phyloP scores from a whole-genome alignment of 2,329 filamentous ascomycete species.

The Pyrenochaeta sp. region DNA sequence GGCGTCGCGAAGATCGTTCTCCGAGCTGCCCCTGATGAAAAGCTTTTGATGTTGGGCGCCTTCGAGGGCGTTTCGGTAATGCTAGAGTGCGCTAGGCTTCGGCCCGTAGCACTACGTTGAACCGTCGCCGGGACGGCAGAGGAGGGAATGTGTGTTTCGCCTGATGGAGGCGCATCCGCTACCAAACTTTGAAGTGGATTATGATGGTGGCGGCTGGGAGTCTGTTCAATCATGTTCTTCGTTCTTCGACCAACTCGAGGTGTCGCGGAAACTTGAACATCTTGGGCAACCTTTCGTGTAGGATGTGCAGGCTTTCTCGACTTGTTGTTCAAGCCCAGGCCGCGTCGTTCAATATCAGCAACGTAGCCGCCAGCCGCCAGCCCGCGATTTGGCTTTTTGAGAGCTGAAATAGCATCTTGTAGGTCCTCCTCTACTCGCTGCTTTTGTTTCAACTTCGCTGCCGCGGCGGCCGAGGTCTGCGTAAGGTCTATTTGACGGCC shows the following conservation, averaged over 20 bases:
- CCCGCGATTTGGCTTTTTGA: constrained; percentile 78
- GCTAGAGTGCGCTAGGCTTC: constrained; percentile 32
- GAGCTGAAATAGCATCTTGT: constrained; percentile 73
- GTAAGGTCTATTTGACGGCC: constrained; percentile 63
- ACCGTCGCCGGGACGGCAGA: constrained; percentile 45
- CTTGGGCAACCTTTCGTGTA: constrained; percentile 38
- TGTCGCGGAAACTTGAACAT: constrained; percentile 53
- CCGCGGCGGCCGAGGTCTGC: constrained; percentile 60
- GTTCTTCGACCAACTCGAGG: constrained; percentile 47
- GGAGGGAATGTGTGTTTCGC: constrained; percentile 50
- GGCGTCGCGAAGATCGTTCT: constrained; percentile 45
- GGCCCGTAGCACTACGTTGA: constrained; percentile 38
- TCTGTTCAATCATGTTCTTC: constrained; percentile 40
- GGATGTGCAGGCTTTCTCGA: constrained; percentile 38
- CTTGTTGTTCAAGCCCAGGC: constrained; percentile 30
- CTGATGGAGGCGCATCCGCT: constrained; percentile 28
- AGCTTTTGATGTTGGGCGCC: constrained; percentile 40
- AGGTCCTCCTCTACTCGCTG: constrained; percentile 73
- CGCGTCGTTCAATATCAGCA: constrained; percentile 70
- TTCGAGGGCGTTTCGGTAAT: constrained; percentile 55
- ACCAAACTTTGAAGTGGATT: constrained; percentile 25
- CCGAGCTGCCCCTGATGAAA: constrained; percentile 32
- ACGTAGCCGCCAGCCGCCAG: constrained; percentile 71
- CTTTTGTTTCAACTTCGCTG: constrained; percentile 69
- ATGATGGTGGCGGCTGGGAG: constrained; percentile 32